Evolutionary conservation across 83 land plant genomes (phyloP), one percentile per base, ranked within the genome.

Genomic region (Isoetes engelmannii): DNA sequence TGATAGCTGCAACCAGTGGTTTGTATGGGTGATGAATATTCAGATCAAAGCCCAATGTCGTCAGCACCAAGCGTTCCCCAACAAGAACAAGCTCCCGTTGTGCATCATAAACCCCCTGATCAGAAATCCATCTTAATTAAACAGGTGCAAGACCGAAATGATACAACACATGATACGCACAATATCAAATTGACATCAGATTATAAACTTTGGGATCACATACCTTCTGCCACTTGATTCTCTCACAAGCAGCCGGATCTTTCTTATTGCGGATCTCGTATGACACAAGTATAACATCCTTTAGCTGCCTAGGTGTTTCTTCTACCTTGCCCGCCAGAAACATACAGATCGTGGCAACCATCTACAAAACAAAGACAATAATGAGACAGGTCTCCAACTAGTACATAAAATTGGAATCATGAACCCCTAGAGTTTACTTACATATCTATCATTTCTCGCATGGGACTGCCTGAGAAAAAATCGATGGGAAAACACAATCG

Each of bases 241-340:
- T 79, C 42, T 85, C 81, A 4, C 60, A 65, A 9, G 84, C 83
- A 63, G 74, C 63, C 44, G 85, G 77, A 76, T 86, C 85, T 61
- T 77, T 86, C 65, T 77, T 86, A 57, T 86, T 64, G 15, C 80
- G 77, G 5, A 83, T 76, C 50, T 78, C 81, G 78, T 81, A 86
- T 15, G 89, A 80, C 51, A 80, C 78, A 15, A 73, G 19, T 45
- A 81, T 78, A 45, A 86, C 84, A 76, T 83, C 77, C 47, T 79
- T 79, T 7, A 83, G 57, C 2, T 80, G 82, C 18, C 80, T 83
- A 17, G 89, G 86, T 45, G 84, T 86, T 59, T 83, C 86, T 61
- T 86, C 89, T 48, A 83, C 89, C 67, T 86, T 86, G 10, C 84
- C 86, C 47, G 86, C 89, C 37, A 86, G 77, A 61, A 86, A 86